phyloP scores from a whole-genome alignment of 1,139 yeast species.

The Barnettozyma hawaiiensis region DNA sequence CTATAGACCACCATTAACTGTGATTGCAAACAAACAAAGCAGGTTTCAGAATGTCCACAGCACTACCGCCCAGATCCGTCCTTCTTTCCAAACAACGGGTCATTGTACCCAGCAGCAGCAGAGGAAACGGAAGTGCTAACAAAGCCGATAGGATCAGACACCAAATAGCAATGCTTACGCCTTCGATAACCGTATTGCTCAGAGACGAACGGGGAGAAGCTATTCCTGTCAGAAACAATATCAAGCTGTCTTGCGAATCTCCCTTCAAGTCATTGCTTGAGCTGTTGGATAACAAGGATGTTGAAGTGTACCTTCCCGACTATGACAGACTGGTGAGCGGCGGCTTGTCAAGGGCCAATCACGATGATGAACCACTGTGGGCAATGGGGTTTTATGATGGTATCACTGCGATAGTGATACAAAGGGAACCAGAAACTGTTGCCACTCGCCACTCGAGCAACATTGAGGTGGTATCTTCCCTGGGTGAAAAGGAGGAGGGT shows the following conservation, averaged over 20 bases:
- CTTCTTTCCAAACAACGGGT: not conserved
- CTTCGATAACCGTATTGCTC: not conserved
- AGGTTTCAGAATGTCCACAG: not conserved
- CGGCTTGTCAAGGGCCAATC: not conserved
- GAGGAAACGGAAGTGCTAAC: constrained; percentile 1
- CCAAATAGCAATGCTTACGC: not conserved
- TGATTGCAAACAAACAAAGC: not conserved
- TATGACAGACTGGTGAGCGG: constrained; percentile 1
- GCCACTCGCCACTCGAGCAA: no score
- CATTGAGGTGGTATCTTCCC: not conserved
- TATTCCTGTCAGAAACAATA: not conserved
- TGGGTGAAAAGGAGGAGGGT: not conserved
- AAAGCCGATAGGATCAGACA: not conserved
- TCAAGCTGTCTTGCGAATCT: not conserved
- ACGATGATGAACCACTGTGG: constrained; percentile 2
- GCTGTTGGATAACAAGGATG: not conserved
- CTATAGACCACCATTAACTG: no score
- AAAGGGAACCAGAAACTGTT: not conserved
- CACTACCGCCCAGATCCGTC: not conserved
- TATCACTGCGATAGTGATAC: not conserved
- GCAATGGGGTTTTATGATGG: constrained; percentile 5
- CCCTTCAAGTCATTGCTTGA: not conserved
- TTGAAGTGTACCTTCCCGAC: constrained; percentile 3
- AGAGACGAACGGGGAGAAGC: not conserved
- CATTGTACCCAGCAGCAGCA: no score